These are phyloP conservation scores for Xylaria castorea DNA, from an alignment of 495 filamentous ascomycete genomes.

Conservation along the genomic window DNA sequence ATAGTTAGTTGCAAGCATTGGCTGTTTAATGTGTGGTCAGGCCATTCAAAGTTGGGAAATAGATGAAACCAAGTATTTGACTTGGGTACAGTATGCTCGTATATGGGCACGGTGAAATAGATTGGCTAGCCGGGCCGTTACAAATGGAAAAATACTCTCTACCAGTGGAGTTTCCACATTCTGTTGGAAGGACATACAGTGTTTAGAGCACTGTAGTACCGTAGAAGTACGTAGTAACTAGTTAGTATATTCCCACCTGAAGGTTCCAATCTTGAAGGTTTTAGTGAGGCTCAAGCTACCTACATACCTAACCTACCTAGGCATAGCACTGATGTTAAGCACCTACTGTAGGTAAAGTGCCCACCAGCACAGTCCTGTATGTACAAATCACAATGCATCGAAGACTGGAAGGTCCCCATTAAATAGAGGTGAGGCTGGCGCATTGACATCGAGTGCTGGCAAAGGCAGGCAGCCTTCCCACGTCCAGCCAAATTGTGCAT, in stretches of 20 bases:
- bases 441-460: constrained; percentile 3
- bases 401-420: not conserved
- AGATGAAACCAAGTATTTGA: constrained; percentile 11
- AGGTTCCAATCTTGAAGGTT: not conserved
- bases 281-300: constrained; percentile 12
- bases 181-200: not conserved
- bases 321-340: not conserved
- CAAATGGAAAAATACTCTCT: not conserved
- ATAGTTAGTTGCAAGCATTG: not conserved
- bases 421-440: constrained; percentile 19
- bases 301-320: not conserved
- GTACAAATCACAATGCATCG: constrained; percentile 3
- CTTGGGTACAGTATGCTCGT: not conserved
- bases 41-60: not conserved
- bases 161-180: not conserved
- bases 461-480: constrained; percentile 17
- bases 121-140: not conserved
- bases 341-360: not conserved
- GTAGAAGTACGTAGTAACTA: not conserved
- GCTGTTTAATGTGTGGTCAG: not conserved
- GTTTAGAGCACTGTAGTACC: not conserved
- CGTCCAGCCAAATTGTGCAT: constrained; percentile 15
- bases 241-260: too few relatives aligned
- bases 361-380: not conserved
- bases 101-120: not conserved